These are phyloP conservation scores for Aschersonia sp. DNA, from an alignment of 2,329 filamentous ascomycete species.

Conservation along the genomic window DNA sequence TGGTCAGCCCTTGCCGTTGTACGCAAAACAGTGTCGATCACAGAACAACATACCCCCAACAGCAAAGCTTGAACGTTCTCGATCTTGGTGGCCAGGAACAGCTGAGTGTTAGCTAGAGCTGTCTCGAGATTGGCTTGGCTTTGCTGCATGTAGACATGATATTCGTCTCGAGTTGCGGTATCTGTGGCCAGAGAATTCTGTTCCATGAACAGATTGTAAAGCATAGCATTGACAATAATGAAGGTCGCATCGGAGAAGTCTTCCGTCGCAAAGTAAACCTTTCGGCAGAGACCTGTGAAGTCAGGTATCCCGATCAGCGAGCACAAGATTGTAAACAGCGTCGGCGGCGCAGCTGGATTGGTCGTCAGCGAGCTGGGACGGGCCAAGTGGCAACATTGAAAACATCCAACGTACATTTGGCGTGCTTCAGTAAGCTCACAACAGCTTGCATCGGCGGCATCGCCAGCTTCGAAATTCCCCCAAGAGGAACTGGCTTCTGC, in stretches of 20 bases:
- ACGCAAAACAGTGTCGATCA: neutral
- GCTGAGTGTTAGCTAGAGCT: conserved; percentile 32
- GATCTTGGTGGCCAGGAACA: conserved; percentile 39
- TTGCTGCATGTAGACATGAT: conserved; percentile 21
- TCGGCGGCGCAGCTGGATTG: conserved; percentile 25
- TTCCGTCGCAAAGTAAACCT: conserved; percentile 36
- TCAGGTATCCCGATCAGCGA: conserved; percentile 33
- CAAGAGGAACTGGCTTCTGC: conserved; percentile 29
- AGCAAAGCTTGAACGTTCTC: conserved; percentile 43
- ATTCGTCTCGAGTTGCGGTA: conserved; percentile 17
- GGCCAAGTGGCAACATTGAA: neutral
- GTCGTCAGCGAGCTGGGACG: neutral
- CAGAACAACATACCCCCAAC: conserved; percentile 33
- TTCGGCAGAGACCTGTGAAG: conserved; percentile 33
- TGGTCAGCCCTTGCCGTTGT: neutral
- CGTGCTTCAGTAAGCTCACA: conserved; percentile 30
- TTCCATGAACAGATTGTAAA: conserved; percentile 36
- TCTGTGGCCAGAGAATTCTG: conserved; percentile 23
- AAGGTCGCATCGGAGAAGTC: conserved; percentile 35
- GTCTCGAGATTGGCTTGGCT: conserved; percentile 36
- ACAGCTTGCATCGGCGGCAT: conserved; percentile 39
- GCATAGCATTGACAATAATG: conserved; percentile 32
- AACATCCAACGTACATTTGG: conserved; percentile 21
- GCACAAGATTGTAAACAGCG: conserved; percentile 35
- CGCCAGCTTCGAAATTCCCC: conserved; percentile 33